Evolutionary conservation across 2,329 filamentous ascomycete species (phyloP).

Genomic region (Nemania sp.): DNA sequence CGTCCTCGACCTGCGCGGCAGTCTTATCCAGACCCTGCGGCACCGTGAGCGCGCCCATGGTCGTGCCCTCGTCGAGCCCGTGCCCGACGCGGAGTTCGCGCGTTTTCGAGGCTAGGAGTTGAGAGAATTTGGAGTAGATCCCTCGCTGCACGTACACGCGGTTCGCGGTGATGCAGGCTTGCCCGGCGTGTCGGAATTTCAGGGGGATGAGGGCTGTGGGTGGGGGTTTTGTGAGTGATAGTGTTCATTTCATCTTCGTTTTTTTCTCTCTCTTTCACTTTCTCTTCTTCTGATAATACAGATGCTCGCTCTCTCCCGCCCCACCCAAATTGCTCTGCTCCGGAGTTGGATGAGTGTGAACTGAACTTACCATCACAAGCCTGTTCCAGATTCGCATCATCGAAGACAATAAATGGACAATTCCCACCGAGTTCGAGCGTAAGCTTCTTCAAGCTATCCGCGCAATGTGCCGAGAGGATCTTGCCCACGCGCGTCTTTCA

Average conservation of each 20-base stretch:
- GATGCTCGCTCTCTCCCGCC: not conserved
- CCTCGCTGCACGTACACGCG: constrained; percentile 65
- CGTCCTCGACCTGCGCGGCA: constrained; percentile 64
- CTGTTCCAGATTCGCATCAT: constrained; percentile 67
- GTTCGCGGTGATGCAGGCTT: constrained; percentile 68
- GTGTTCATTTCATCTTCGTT: not conserved
- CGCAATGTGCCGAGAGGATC: constrained; percentile 65
- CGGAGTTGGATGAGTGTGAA: not conserved
- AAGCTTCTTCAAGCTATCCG: constrained; percentile 68
- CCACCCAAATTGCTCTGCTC: not conserved
- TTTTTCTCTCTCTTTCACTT: not conserved
- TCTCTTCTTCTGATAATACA: not conserved
- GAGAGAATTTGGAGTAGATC: constrained; percentile 64
- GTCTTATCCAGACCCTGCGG: constrained; percentile 59
- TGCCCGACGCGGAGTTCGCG: constrained; percentile 63
- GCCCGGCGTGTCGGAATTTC: constrained; percentile 58
- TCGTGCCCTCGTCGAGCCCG: constrained; percentile 56
- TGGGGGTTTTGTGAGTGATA: not conserved
- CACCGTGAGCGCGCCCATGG: constrained; percentile 64
- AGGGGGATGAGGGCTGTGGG: constrained; percentile 38
- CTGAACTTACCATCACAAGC: constrained; percentile 52
- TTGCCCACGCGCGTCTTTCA: constrained; percentile 67
- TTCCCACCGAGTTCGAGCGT: constrained; percentile 75
- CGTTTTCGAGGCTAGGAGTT: constrained; percentile 56
- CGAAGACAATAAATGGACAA: constrained; percentile 67